These are phyloP conservation scores for Amanita molliuscula DNA, from an alignment of 768 basidiomycete genomes.

Conservation along the genomic window DNA sequence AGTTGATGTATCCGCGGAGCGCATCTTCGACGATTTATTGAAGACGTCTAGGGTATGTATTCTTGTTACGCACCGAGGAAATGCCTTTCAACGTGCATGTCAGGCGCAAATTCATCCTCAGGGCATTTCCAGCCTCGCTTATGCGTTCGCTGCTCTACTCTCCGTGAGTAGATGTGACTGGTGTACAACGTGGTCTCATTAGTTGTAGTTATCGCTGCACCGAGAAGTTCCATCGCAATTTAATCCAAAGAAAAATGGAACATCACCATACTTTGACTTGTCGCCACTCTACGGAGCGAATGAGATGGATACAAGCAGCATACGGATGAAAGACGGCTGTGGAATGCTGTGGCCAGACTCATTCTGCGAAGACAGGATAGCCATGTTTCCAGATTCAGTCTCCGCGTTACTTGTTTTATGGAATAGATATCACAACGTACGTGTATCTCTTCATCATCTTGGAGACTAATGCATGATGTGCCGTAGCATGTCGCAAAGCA, in stretches of 20 bases:
- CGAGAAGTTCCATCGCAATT: conserved; percentile 1
- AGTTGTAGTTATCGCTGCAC: conserved; percentile 8
- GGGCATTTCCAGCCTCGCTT: conserved; percentile 9
- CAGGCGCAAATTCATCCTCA: conserved; percentile 8
- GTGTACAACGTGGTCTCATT: not conserved
- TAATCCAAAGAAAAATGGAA: conserved; percentile 4
- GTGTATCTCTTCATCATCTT: conserved; percentile 8
- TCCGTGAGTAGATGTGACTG: conserved; percentile 5
- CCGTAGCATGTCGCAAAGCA: conserved; percentile 13
- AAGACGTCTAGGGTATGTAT: not conserved
- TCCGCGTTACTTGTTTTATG: conserved; percentile 13
- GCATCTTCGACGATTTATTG: not conserved
- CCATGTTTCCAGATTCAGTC: conserved; percentile 10
- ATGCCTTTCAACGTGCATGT: not conserved
- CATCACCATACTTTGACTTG: conserved; percentile 13
- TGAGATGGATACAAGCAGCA: conserved; percentile 8
- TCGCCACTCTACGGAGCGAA: conserved; percentile 14
- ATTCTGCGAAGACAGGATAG: conserved; percentile 12
- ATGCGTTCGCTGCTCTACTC: conserved; percentile 7
- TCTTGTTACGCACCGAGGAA: not conserved
- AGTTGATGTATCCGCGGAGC: not conserved
- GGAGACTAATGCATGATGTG: not conserved
- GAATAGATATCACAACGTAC: conserved; percentile 17
- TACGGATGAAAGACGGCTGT: conserved; percentile 14
- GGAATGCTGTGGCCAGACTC: conserved; percentile 16